Base-by-base conservation (phyloP, 495 filamentous ascomycete species). In the Aspergillus cavernicola region DNA sequence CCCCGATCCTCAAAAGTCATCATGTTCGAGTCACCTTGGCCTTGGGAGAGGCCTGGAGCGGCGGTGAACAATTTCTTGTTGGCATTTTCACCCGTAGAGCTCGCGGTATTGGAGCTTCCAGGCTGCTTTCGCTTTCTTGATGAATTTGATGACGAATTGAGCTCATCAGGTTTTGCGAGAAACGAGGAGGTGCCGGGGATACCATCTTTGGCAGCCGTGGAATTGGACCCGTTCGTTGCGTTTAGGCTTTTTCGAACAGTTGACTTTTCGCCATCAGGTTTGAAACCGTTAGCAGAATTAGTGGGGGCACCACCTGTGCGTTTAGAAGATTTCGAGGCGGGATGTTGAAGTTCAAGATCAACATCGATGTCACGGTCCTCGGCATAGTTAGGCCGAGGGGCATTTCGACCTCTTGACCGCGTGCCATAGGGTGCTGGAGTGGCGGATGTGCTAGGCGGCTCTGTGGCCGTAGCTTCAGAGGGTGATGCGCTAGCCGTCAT, bases 291-390 rank as follows among this genome's bases (percentile, higher is more conserved):
- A 41, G 58, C 56, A 35, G 56, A 54, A 51, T 53, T 61, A 41
- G 39, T 63, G 18, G 62, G 50, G 12, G 66, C 54, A 44, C 57
- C 70, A 20, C 63, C 61, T 40, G 69, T 73, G 43, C 75, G 72
- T 58, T 75, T 74, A 20, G 61, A 61, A 28, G 78, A 76, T 66
- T 79, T 83, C 49, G 72, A 51, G 26, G 57, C 53, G 52, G 56
- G 71, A 59, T 66, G 60, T 32, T 64, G 73, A 59, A 63, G 71
- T 56, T 81, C 83, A 65, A 87, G 79, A 33, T 98, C 93, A 71
- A 89, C 82, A 56, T 97, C 95, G 57, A 90, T 73, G 61, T 97
- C 93, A 64, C 86, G 87, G 70, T 98, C 95, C 72, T 98, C 93
- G 26, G 93, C 95, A 69, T 98, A 98, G 68, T 98, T 98, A 41